Conservation (phyloP, 202 grass and related monocot species). For the Setaria viridis region DNA sequence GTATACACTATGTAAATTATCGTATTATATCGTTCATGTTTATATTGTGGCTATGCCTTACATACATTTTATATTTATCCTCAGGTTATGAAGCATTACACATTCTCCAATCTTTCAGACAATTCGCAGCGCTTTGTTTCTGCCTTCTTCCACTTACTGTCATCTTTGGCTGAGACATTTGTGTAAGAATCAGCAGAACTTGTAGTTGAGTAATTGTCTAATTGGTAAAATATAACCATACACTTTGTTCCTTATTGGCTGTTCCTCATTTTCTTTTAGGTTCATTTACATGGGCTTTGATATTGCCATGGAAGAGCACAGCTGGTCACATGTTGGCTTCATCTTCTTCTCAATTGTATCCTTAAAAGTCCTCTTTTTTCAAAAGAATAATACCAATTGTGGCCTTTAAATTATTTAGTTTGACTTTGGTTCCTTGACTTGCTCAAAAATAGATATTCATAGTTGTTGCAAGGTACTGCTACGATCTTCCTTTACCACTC, state of each 20-base stretch:
- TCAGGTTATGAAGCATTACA: constrained; percentile 99
- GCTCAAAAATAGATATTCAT: constrained; percentile 83
- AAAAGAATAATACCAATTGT: constrained; percentile 1
- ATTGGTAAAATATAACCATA: constrained; percentile 14
- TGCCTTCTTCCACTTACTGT: constrained; percentile 93
- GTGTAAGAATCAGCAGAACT: constrained; percentile 71
- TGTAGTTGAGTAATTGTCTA: constrained; percentile 23
- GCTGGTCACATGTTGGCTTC: constrained; percentile 97
- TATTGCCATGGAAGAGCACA: constrained; percentile 99
- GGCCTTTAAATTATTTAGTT: constrained; percentile 20
- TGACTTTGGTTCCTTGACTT: constrained; percentile 66
- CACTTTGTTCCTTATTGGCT: constrained; percentile 21
- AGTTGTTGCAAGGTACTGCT: constrained; percentile 87
- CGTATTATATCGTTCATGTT: constrained; percentile 37
- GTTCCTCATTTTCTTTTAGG: constrained; percentile 46
- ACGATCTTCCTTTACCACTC: not conserved
- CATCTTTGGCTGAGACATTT: constrained; percentile 99
- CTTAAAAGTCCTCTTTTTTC: constrained; percentile 41
- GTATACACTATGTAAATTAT: constrained; percentile 61
- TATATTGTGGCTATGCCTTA: constrained; percentile 11
- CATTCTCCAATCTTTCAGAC: constrained; percentile 97
- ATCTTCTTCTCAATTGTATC: constrained; percentile 99
- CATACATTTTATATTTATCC: constrained; percentile 45
- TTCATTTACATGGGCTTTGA: constrained; percentile 99
- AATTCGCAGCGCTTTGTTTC: constrained; percentile 92